phyloP scores from a whole-genome alignment of 192 early-diverging fungal genomes.

The Gamsiella multidivaricata region DNA sequence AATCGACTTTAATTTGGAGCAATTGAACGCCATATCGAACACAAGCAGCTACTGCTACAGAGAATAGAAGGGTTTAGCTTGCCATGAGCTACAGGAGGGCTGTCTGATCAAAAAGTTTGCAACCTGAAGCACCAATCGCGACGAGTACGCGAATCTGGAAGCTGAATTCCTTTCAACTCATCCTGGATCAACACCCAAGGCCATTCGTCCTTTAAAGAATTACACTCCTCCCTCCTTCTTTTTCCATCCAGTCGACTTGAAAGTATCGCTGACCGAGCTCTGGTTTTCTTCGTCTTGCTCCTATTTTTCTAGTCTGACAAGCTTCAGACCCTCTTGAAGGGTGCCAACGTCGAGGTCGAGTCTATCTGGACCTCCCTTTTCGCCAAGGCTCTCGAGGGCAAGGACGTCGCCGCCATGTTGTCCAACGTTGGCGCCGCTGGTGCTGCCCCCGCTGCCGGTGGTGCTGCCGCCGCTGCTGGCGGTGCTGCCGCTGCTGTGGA shows the following conservation, averaged over 20 bases:
- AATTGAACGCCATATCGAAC: too few relatives aligned
- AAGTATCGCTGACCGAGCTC: background rate
- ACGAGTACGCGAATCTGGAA: too few relatives aligned
- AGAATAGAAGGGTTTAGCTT: too few relatives aligned
- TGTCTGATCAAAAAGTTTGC: too few relatives aligned
- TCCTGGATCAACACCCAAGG: too few relatives aligned
- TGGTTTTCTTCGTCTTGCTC: background rate
- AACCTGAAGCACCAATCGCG: too few relatives aligned
- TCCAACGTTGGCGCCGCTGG: slow-evolving; percentile 86
- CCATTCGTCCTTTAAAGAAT: too few relatives aligned
- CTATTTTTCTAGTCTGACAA: slow-evolving; percentile 82
- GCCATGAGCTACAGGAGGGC: too few relatives aligned
- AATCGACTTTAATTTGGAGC: too few relatives aligned
- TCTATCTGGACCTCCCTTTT: slow-evolving; percentile 95
- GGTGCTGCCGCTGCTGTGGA: slow-evolving; percentile 55
- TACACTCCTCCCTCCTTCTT: background rate
- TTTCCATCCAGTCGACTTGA: background rate
- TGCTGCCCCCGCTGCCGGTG: slow-evolving; percentile 56
- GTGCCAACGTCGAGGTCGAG: slow-evolving; percentile 92
- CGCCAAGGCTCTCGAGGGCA: slow-evolving; percentile 97
- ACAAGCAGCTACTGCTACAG: too few relatives aligned
- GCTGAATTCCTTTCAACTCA: too few relatives aligned
- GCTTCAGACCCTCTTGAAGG: slow-evolving; percentile 90
- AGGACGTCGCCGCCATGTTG: slow-evolving; percentile 90
- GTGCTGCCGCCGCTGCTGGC: slow-evolving; percentile 47